phyloP scores from a whole-genome alignment of 306 rosid genomes.

The Trifolium dubium region DNA sequence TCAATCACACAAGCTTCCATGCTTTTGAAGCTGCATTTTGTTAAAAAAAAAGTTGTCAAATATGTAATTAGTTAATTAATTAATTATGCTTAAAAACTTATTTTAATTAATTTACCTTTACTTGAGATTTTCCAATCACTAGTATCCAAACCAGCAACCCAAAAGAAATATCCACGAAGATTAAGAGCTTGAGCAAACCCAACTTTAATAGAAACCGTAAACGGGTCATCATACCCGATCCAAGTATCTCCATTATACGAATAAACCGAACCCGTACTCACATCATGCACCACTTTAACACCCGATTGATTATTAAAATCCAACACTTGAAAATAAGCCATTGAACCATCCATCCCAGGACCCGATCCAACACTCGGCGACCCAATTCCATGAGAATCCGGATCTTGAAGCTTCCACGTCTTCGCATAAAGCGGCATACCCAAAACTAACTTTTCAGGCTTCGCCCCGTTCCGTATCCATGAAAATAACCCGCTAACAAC shows the following conservation, averaged over 20 bases:
- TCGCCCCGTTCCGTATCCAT: constrained; percentile 63
- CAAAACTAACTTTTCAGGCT: constrained; percentile 53
- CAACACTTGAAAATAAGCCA: constrained; percentile 46
- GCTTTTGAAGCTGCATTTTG: constrained; percentile 39
- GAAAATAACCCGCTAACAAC: constrained; percentile 57
- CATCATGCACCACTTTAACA: constrained; percentile 41
- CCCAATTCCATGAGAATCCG: constrained; percentile 48
- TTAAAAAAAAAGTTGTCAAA: not conserved
- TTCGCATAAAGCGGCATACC: constrained; percentile 70
- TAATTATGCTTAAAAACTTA: too few relatives aligned
- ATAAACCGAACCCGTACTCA: constrained; percentile 47
- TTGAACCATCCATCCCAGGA: constrained; percentile 49
- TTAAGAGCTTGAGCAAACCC: constrained; percentile 71
- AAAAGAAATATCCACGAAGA: constrained; percentile 82
- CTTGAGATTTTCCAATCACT: constrained; percentile 44
- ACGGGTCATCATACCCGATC: constrained; percentile 63
- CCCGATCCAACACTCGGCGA: constrained; percentile 55
- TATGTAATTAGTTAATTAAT: not conserved
- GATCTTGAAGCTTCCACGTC: constrained; percentile 62
- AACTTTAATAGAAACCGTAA: constrained; percentile 46
- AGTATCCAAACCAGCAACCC: constrained; percentile 65
- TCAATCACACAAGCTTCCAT: constrained; percentile 32
- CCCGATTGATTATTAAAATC: constrained; percentile 31
- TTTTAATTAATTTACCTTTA: constrained; percentile 33
- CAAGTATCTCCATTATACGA: constrained; percentile 49